These are phyloP conservation scores for Plasmodium gonderi DNA, from an alignment of 169 alveolate genomes.

Conservation along the genomic window DNA sequence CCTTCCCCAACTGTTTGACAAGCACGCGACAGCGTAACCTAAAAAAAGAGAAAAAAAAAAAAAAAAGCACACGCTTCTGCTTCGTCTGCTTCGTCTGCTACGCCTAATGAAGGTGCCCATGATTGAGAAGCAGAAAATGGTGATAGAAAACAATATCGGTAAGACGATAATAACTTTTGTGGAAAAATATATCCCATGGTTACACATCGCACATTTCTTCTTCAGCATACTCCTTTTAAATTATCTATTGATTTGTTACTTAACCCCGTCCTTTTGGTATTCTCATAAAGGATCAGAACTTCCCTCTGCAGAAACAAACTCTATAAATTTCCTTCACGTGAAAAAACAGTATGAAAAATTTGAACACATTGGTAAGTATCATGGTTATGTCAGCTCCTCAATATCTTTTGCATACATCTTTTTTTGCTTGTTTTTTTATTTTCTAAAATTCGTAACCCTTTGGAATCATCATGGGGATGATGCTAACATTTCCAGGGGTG, in stretches of 20 bases:
- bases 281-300: neutral
- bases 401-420: neutral
- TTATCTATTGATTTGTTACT: neutral
- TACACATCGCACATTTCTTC: conserved; percentile 3
- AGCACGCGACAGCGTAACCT: too few relatives aligned
- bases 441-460: neutral
- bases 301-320: neutral
- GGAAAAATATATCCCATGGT: neutral
- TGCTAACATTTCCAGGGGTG: too few relatives aligned
- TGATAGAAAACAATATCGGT: neutral
- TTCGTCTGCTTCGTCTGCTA: too few relatives aligned
- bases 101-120: too few relatives aligned
- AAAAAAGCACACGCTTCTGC: too few relatives aligned
- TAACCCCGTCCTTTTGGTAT: neutral
- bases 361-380: neutral
- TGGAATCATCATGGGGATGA: too few relatives aligned
- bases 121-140: neutral
- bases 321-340: neutral
- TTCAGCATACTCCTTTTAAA: conserved; percentile 21
- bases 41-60: too few relatives aligned
- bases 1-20: too few relatives aligned
- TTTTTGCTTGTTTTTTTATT: neutral
- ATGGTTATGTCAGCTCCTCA: neutral
- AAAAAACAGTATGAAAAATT: neutral
- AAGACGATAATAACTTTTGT: neutral